phyloP scores from a whole-genome alignment of 179 eudicot species.

The Gypsophila paniculata region DNA sequence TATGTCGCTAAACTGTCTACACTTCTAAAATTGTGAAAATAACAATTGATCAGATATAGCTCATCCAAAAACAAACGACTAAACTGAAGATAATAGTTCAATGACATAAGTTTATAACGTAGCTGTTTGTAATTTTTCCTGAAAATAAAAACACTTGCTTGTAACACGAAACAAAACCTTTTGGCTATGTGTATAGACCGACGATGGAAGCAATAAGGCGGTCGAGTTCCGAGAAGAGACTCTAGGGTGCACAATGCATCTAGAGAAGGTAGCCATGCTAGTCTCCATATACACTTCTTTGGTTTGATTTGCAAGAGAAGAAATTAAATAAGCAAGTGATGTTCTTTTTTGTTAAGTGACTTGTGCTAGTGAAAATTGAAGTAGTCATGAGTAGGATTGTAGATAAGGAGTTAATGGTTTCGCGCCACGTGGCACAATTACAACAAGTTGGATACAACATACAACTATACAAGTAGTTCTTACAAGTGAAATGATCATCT shows the following conservation, averaged over 20 bases:
- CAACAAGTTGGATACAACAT: slow-evolving; percentile 26
- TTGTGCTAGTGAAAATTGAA: background rate
- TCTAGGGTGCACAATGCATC: slow-evolving; percentile 55
- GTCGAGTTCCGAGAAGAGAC: slow-evolving; percentile 62
- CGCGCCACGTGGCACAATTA: slow-evolving; percentile 52
- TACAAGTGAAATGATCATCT: slow-evolving; percentile 35
- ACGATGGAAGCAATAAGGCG: slow-evolving; percentile 41
- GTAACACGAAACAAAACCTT: slow-evolving; percentile 43
- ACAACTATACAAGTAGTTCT: slow-evolving; percentile 11
- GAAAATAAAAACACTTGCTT: background rate
- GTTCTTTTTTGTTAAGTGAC: background rate
- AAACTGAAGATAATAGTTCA: no score
- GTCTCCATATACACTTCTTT: slow-evolving; percentile 51
- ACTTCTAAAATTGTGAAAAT: no score
- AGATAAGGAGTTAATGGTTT: slow-evolving; percentile 52
- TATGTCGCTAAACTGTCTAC: no score
- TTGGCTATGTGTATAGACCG: slow-evolving; percentile 49
- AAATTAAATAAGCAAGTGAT: no score
- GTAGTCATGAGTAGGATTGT: slow-evolving; percentile 21
- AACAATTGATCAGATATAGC: no score
- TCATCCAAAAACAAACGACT: no score
- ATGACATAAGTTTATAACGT: no score
- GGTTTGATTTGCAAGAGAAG: background rate
- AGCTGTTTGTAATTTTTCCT: background rate
- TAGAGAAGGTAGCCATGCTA: slow-evolving; percentile 64